Evolutionary conservation across 108 stramenopile species (phyloP).

Genomic region (Cafeteria roenbergensis): DNA sequence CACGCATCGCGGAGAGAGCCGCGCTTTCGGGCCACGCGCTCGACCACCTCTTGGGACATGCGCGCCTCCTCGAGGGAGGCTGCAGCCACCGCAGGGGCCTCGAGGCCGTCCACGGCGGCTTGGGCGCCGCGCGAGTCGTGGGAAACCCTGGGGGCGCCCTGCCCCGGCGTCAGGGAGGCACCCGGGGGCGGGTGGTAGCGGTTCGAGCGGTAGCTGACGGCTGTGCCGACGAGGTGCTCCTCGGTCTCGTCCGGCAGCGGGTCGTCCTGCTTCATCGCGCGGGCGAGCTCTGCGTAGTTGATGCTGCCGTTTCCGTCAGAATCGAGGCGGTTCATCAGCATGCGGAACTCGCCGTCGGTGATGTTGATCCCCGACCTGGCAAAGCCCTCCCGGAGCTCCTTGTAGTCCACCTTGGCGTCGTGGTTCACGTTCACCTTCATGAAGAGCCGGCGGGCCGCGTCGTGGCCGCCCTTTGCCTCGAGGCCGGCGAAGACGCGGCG

Average conservation of each 20-base stretch:
- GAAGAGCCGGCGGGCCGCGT: slow-evolving; percentile 8
- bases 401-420: slow-evolving; percentile 6
- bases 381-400: slow-evolving; percentile 18
- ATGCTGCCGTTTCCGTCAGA: slow-evolving; percentile 11
- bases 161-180: too few species aligned
- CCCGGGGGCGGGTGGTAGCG: too few species aligned
- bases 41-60: too few species aligned
- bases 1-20: too few species aligned
- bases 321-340: slow-evolving; percentile 7
- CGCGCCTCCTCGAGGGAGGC: too few species aligned
- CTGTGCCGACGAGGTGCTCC: too few species aligned
- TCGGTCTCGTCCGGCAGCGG: neutral
- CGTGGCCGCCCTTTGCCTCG: neutral
- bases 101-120: too few species aligned
- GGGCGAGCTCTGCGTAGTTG: slow-evolving; percentile 7
- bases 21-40: too few species aligned
- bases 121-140: too few species aligned
- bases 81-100: too few species aligned
- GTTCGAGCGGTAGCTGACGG: too few species aligned
- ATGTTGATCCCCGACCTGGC: slow-evolving; percentile 8
- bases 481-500: neutral
- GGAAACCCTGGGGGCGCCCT: too few species aligned
- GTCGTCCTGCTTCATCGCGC: neutral
- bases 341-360: neutral
- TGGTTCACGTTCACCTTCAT: slow-evolving; percentile 9